These are phyloP conservation scores for Tylopilus sp. DNA, from an alignment of 768 basidiomycete genomes.

Conservation along the genomic window DNA sequence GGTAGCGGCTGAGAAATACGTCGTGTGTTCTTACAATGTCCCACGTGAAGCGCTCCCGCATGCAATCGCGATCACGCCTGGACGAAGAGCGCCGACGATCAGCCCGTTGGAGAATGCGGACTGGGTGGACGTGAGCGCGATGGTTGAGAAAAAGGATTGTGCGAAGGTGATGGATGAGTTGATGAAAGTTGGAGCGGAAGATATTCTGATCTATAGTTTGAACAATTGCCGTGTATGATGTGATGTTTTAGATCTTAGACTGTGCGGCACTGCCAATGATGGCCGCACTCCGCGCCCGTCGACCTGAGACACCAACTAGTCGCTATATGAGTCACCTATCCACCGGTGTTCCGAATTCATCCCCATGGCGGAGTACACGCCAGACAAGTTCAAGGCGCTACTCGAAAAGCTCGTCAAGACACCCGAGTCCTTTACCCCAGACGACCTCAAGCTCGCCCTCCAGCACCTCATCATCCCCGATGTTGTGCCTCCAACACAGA, in stretches of 20 bases:
- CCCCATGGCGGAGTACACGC: constrained; percentile 28
- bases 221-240: constrained; percentile 87
- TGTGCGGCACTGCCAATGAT: no score
- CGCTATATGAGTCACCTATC: no score
- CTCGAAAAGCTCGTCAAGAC: constrained; percentile 76
- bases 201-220: constrained; percentile 84
- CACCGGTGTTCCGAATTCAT: background rate
- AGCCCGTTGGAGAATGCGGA: constrained; percentile 74
- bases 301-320: no score
- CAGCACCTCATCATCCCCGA: constrained; percentile 70
- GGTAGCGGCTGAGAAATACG: constrained; percentile 81
- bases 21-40: constrained; percentile 92
- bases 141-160: constrained; percentile 81
- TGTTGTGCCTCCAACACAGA: constrained; percentile 63
- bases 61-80: constrained; percentile 78
- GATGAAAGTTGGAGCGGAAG: constrained; percentile 80
- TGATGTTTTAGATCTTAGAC: no score
- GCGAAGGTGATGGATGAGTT: constrained; percentile 90
- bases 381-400: constrained; percentile 69
- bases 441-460: constrained; percentile 71
- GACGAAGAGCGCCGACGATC: constrained; percentile 85
- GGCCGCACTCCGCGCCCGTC: no score
- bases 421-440: constrained; percentile 76
- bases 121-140: constrained; percentile 91
- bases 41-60: constrained; percentile 54